Evolutionary conservation across 2,329 filamentous ascomycete species (phyloP).

Genomic region (Aspergillus intermedius): DNA sequence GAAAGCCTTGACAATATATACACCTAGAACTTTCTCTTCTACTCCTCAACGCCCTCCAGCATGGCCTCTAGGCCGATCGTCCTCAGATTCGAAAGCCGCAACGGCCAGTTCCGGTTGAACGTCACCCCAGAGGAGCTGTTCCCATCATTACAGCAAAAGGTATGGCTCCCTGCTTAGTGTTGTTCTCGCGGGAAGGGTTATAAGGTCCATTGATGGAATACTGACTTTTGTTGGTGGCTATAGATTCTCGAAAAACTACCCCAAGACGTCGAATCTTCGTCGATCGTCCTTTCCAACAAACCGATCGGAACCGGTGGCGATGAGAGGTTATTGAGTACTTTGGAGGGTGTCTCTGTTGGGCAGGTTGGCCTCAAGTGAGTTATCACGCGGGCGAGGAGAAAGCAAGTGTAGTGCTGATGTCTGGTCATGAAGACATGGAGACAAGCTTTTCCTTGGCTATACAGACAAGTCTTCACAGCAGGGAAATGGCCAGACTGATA

Average conservation of each 20-base stretch:
- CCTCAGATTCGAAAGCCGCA: constrained; percentile 78
- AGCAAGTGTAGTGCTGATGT: background rate
- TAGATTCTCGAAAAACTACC: constrained; percentile 57
- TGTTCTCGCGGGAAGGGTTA: background rate
- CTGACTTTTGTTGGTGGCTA: constrained; percentile 5
- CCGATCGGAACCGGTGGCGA: constrained; percentile 52
- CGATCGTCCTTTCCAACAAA: constrained; percentile 54
- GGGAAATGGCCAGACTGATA: constrained; percentile 34
- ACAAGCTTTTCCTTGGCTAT: constrained; percentile 84
- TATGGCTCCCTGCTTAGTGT: constrained; percentile 11
- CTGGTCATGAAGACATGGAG: constrained; percentile 62
- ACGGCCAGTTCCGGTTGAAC: constrained; percentile 83
- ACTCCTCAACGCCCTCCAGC: constrained; percentile 2
- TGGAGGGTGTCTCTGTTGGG: constrained; percentile 51
- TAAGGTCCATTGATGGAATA: background rate
- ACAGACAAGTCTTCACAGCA: constrained; percentile 49
- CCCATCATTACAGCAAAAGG: constrained; percentile 46
- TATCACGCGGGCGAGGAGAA: background rate
- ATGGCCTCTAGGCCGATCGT: constrained; percentile 57
- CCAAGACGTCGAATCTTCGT: constrained; percentile 47
- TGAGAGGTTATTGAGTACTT: constrained; percentile 45
- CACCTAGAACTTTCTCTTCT: background rate
- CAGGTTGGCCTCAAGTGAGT: constrained; percentile 53
- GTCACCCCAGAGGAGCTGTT: constrained; percentile 72
- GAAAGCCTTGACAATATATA: background rate